Evolutionary conservation across 1,284 basidiomycete genomes (phyloP).

Genomic region (Sparassis latifolia): DNA sequence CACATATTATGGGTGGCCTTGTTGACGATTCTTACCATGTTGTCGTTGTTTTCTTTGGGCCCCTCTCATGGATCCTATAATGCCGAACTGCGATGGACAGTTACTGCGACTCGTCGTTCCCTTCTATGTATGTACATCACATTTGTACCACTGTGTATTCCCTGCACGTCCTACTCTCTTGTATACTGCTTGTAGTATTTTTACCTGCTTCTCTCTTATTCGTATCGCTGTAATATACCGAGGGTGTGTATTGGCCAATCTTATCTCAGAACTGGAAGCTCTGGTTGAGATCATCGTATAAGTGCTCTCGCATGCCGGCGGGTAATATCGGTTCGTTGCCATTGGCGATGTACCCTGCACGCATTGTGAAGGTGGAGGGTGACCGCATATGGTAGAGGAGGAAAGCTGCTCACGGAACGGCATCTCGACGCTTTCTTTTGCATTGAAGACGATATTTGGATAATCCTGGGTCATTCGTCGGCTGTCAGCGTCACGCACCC

Average conservation of each 20-base stretch:
- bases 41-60: too few species aligned
- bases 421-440: conserved; percentile 88
- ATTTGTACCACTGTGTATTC: background rate
- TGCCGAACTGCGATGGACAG: too few species aligned
- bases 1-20: too few species aligned
- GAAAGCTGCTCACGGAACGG: conserved; percentile 77
- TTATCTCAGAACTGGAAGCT: conserved; percentile 77
- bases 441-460: conserved; percentile 83
- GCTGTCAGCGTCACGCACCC: conserved; percentile 18
- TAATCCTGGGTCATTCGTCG: conserved; percentile 62
- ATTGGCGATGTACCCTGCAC: conserved; percentile 55
- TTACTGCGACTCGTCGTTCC: too few species aligned
- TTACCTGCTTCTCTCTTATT: too few species aligned
- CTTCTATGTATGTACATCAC: too few species aligned
- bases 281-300: conserved; percentile 82
- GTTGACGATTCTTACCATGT: too few species aligned
- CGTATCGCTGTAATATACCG: background rate
- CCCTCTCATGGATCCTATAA: too few species aligned
- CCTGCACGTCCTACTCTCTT: too few species aligned
- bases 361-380: conserved; percentile 2
- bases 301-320: conserved; percentile 80
- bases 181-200: too few species aligned
- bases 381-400: background rate
- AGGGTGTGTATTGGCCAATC: background rate
- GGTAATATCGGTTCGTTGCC: conserved; percentile 68